Evolutionary conservation across 75 land plant species (phyloP).

Genomic region (Cryptomeria japonica): DNA sequence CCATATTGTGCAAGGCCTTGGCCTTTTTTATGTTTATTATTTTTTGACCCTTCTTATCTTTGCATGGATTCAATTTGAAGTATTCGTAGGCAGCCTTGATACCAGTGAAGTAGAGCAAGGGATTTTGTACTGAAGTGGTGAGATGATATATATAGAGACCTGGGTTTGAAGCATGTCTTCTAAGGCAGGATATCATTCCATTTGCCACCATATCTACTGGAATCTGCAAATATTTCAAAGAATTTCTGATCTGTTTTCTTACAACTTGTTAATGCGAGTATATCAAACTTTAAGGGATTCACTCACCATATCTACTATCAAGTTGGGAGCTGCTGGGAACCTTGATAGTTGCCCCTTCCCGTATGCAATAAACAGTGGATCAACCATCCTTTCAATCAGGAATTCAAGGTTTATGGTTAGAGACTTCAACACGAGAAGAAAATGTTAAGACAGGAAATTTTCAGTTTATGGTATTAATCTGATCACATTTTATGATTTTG

Average conservation of each 20-base stretch:
- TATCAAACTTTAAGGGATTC: background rate
- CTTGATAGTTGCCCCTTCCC: conserved; percentile 66
- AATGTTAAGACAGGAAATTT: too few relatives aligned
- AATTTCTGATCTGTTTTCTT: too few relatives aligned
- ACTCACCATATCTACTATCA: conserved; percentile 68
- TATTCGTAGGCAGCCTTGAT: conserved; percentile 34
- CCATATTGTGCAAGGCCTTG: too few relatives aligned
- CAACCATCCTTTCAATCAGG: conserved; percentile 56
- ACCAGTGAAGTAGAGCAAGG: conserved; percentile 30
- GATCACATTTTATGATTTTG: too few relatives aligned
- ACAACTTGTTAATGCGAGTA: too few relatives aligned
- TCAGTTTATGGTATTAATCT: too few relatives aligned
- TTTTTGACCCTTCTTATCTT: conserved; percentile 37
- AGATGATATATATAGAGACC: conserved; percentile 49
- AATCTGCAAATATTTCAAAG: conserved; percentile 24
- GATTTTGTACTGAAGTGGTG: conserved; percentile 64
- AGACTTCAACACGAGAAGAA: background rate
- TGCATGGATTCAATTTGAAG: conserved; percentile 53
- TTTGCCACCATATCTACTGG: conserved; percentile 84
- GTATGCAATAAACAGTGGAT: conserved; percentile 61
- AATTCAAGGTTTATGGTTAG: background rate
- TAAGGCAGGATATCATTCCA: conserved; percentile 54
- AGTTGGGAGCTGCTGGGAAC: conserved; percentile 53
- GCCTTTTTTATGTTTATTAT: too few relatives aligned
- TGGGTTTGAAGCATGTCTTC: conserved; percentile 32